Conservation (phyloP, 768 basidiomycete genomes). For the Pleurotus tuber-regium region DNA sequence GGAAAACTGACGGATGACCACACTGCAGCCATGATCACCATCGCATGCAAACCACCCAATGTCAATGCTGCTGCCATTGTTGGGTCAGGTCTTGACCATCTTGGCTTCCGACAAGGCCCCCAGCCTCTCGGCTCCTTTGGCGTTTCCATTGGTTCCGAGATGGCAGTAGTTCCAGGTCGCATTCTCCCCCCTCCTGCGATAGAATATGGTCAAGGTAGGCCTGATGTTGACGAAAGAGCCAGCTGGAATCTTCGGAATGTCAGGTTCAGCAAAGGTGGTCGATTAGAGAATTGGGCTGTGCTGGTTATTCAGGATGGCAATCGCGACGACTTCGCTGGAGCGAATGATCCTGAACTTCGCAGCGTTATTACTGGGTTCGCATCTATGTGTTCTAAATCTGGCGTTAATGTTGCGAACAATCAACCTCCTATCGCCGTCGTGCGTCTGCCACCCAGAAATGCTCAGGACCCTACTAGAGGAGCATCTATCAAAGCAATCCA, state of each 20-base stretch:
- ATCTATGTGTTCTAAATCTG: slow-evolving; percentile 59
- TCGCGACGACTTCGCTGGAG: slow-evolving; percentile 57
- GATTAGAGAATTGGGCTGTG: slow-evolving; percentile 63
- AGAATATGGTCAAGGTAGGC: slow-evolving; percentile 50
- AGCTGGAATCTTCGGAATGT: slow-evolving; percentile 75
- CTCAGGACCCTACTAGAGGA: slow-evolving; percentile 52
- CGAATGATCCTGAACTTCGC: slow-evolving; percentile 52
- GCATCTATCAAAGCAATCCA: slow-evolving; percentile 47
- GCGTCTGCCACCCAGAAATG: slow-evolving; percentile 47
- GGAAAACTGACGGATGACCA: slow-evolving; percentile 69
- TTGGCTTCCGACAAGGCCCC: slow-evolving; percentile 51
- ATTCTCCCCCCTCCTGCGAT: slow-evolving; percentile 61
- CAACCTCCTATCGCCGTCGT: slow-evolving; percentile 39
- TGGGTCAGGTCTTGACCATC: slow-evolving; percentile 54
- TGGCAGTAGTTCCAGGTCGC: slow-evolving; percentile 71
- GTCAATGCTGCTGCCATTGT: slow-evolving; percentile 63
- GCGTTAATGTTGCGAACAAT: slow-evolving; percentile 48
- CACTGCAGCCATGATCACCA: slow-evolving; percentile 69
- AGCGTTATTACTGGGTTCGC: slow-evolving; percentile 50
- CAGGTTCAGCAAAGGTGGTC: slow-evolving; percentile 58
- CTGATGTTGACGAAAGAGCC: slow-evolving; percentile 56
- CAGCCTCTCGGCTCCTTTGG: slow-evolving; percentile 56
- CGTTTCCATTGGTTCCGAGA: slow-evolving; percentile 52
- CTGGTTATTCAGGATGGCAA: slow-evolving; percentile 63
- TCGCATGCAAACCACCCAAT: slow-evolving; percentile 70